A percentile compares a stretch with the other conserved stretches of the same genome.
Evolutionary conservation across 139 green algal genomes (phyloP).

Genomic region (Tetraselmis chui): DNA sequence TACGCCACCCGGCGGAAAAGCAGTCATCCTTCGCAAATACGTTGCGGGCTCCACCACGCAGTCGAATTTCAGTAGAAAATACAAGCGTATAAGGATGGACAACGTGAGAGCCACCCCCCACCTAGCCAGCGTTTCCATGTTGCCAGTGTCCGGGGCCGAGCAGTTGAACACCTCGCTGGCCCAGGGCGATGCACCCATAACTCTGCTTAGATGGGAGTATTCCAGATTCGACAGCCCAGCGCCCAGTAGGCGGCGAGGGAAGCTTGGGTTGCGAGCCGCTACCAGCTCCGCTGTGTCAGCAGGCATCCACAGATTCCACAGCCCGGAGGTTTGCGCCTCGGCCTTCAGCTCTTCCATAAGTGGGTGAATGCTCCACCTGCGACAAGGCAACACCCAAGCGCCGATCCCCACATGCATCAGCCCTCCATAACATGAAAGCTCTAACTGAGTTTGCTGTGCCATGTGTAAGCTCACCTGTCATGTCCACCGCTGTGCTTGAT

Average conservation of each 20-base stretch:
- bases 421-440: too few species aligned
- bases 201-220: slow-evolving; percentile 80
- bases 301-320: slow-evolving; percentile 98
- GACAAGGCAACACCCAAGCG: background rate
- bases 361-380: slow-evolving; percentile 70
- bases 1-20: background rate
- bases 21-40: too few species aligned
- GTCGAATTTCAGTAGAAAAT: too few species aligned
- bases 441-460: too few species aligned
- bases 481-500: slow-evolving; percentile 27
- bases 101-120: slow-evolving; percentile 1
- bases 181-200: slow-evolving; percentile 65
- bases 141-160: slow-evolving; percentile 94
- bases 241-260: slow-evolving; percentile 48
- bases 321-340: slow-evolving; percentile 47
- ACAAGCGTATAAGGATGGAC: too few species aligned
- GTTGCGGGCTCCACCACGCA: too few species aligned
- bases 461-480: background rate
- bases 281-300: slow-evolving; percentile 39
- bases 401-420: background rate
- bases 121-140: slow-evolving; percentile 91
- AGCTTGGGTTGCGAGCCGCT: background rate
- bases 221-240: slow-evolving; percentile 82
- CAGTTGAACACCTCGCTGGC: slow-evolving; percentile 98
- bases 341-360: slow-evolving; percentile 79